phyloP scores from a whole-genome alignment of 2,329 filamentous ascomycete genomes.

The Talaromyces albobiverticillius region DNA sequence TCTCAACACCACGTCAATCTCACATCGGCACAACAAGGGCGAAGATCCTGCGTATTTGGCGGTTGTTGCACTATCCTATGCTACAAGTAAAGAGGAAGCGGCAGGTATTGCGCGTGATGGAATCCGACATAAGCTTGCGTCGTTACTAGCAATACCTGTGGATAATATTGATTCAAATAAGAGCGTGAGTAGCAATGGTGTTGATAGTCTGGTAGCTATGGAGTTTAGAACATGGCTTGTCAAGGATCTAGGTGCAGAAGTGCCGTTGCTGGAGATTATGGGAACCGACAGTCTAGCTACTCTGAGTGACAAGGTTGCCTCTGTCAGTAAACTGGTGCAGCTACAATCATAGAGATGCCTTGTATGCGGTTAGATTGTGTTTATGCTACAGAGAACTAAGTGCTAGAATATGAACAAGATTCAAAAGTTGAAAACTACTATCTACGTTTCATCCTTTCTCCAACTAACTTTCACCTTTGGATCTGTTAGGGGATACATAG shows the following conservation, averaged over 20 bases:
- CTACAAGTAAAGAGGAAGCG: conserved; percentile 19
- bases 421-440: too few species aligned
- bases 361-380: too few species aligned
- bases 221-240: conserved; percentile 30
- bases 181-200: conserved; percentile 22
- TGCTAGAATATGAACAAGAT: too few species aligned
- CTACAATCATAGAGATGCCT: not conserved
- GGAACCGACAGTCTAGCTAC: conserved; percentile 17
- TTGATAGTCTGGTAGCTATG: conserved; percentile 30
- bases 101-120: conserved; percentile 16
- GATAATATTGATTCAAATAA: conserved; percentile 25
- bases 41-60: conserved; percentile 13
- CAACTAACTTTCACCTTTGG: conserved; percentile 3
- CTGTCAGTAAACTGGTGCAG: conserved; percentile 18
- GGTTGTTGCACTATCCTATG: conserved; percentile 16
- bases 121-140: conserved; percentile 19
- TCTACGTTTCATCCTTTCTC: too few species aligned
- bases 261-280: conserved; percentile 18
- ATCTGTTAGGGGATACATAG: conserved; percentile 12
- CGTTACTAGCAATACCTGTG: conserved; percentile 21
- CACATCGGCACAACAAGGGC: conserved; percentile 10
- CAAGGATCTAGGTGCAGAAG: conserved; percentile 26
- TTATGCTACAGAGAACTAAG: too few species aligned
- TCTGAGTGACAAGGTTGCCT: conserved; percentile 19
- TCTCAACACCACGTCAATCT: conserved; percentile 13